Evolutionary conservation across 1,284 basidiomycete species (phyloP), one percentile per base, ranked within the genome.

Genomic region (Trametes versicolor): DNA sequence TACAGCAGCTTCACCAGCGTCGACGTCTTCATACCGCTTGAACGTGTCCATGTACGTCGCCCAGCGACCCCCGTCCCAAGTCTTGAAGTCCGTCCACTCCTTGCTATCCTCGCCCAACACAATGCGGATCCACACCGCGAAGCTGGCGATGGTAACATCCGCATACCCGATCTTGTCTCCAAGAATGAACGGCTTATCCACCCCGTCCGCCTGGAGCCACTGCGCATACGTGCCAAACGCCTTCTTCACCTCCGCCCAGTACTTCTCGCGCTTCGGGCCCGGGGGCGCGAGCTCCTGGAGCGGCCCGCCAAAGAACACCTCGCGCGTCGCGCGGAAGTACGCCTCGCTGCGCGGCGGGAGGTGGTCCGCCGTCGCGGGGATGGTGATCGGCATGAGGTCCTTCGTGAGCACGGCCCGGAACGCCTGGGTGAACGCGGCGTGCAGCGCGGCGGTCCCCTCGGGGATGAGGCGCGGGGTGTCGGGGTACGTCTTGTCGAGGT

Each of bases 51-150:
- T 51, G 7, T 80, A 72, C 52, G 60, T 71, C 13, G 47, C 76
- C 81, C 82, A 84, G 19, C 78, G 69, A 0, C 81, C 83, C 12
- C 72, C 75, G 66, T 81, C 70, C 77, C 77, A 80, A 3, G 49
- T 65, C 39, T 53, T 47, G 2, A 84, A 57, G 25, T 75, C 74
- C 65, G 71, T 71, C 82, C 83, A 84, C 64, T 80, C 75, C 56
- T 71, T 56, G 41, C 74, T 78, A 3, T 80, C 78, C 52, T 77
- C 75, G 0, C 77, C 80, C 41, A 74, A 68, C 4, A 76, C 55
- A n/a, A 67, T 63, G 63, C 71, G 76, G n/a, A 76, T 39, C 76
- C 75, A 80, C 2, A 74, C 60, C 15, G 81, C 56, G 19, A 57
- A 63, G 5, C 70, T 69, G 0, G 71, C 78, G 34, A 81, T 37